These are phyloP conservation scores for Cladorrhinum samala DNA, from an alignment of 495 filamentous ascomycete species.

Conservation along the genomic window DNA sequence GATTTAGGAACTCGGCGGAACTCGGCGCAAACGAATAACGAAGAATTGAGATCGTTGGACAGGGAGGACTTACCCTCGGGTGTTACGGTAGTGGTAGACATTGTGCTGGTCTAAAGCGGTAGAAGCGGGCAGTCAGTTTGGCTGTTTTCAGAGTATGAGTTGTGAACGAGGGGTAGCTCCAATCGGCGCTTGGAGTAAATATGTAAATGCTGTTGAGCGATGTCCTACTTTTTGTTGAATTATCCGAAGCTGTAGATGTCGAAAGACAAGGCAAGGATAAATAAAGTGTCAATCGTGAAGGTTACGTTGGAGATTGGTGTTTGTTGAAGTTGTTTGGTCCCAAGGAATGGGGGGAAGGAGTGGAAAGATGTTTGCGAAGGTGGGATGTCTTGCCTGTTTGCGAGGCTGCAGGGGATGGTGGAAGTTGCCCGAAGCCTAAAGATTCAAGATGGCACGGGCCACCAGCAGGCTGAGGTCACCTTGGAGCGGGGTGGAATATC, in stretches of 20 bases:
- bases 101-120: too few species aligned
- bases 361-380: constrained; percentile 1
- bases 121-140: too few species aligned
- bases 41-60: not conserved
- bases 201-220: not conserved
- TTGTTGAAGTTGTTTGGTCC: not conserved
- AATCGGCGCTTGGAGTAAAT: constrained; percentile 3
- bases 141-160: not conserved
- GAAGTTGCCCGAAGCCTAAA: constrained; percentile 35
- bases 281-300: too few species aligned
- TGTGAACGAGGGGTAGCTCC: constrained; percentile 26
- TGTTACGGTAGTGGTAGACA: constrained; percentile 24
- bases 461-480: constrained; percentile 17
- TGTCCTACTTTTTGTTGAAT: too few species aligned
- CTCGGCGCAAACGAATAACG: not conserved
- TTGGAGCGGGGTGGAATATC: not conserved
- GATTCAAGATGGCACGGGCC: constrained; percentile 28
- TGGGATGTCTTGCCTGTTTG: constrained; percentile 6
- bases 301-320: not conserved
- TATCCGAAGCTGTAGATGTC: too few species aligned
- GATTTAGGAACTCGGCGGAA: not conserved
- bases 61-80: constrained; percentile 24
- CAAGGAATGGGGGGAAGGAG: not conserved
- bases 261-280: too few species aligned
- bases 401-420: constrained; percentile 29